A percentile compares a stretch with the other conserved stretches of the same genome.
These are phyloP conservation scores for Hymenoscyphus albidus DNA, from an alignment of 2,329 filamentous ascomycete genomes.

Conservation along the genomic window DNA sequence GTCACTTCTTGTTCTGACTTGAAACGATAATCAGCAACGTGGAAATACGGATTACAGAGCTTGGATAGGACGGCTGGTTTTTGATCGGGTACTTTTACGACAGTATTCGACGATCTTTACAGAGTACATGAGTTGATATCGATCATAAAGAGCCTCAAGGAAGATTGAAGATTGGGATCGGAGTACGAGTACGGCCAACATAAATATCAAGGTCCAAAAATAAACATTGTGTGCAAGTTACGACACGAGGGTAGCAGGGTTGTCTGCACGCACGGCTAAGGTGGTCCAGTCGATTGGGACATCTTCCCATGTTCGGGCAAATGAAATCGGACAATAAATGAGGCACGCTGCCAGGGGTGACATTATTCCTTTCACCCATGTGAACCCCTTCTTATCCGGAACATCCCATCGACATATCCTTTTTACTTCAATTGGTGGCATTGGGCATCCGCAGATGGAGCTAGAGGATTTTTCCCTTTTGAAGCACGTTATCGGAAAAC, in stretches of 20 bases:
- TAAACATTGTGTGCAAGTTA: slow-evolving; percentile 8
- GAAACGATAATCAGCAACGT: background rate
- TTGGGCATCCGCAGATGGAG: background rate
- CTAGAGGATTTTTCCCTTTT: background rate
- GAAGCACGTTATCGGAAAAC: background rate
- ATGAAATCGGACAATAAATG: slow-evolving; percentile 9
- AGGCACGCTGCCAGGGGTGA: slow-evolving; percentile 1
- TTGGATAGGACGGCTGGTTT: background rate
- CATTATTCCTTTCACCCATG: background rate
- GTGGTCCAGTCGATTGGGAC: slow-evolving; percentile 7
- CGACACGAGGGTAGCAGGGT: slow-evolving; percentile 18
- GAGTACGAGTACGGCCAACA: background rate
- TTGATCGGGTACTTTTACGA: background rate
- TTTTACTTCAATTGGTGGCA: background rate
- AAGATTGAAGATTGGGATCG: background rate
- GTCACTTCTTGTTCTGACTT: background rate
- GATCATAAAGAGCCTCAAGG: background rate
- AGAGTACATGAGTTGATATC: background rate
- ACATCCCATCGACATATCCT: background rate
- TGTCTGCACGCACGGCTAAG: slow-evolving; percentile 5
- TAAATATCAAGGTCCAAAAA: slow-evolving; percentile 6
- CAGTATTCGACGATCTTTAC: background rate
- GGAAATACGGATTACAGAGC: background rate
- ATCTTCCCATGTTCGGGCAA: slow-evolving; percentile 4
- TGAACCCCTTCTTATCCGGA: background rate